phyloP scores from a whole-genome alignment of 2,329 filamentous ascomycete genomes.

The Ilyonectria mors-panacis region DNA sequence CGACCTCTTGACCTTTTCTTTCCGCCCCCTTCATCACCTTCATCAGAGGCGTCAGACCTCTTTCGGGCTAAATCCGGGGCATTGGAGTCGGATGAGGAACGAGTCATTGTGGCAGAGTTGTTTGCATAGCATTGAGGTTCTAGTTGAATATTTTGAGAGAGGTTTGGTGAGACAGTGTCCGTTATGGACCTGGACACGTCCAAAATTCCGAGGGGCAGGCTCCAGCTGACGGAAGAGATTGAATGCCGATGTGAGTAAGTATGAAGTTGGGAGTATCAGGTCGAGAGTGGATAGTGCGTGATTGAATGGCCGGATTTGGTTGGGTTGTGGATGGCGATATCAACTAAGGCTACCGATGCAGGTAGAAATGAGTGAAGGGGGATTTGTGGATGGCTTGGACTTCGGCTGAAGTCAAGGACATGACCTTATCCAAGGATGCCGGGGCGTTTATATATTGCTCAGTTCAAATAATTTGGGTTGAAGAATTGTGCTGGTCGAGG shows the following conservation, averaged over 20 bases:
- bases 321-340: no score
- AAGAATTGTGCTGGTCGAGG: not conserved
- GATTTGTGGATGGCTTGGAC: no score
- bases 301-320: no score
- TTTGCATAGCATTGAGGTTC: not conserved
- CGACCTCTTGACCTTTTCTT: conserved; percentile 78
- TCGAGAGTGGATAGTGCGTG: no score
- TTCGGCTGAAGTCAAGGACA: no score
- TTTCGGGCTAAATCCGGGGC: conserved; percentile 37
- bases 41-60: conserved; percentile 41
- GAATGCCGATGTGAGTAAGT: not conserved
- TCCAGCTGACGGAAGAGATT: not conserved
- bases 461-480: not conserved
- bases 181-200: not conserved
- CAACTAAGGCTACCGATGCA: no score
- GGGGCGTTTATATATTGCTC: not conserved
- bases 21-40: conserved; percentile 58
- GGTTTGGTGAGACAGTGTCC: not conserved
- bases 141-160: not conserved
- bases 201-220: not conserved
- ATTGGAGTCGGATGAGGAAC: not conserved
- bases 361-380: no score
- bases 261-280: not conserved
- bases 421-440: no score
- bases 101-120: conserved; percentile 1